phyloP scores from a whole-genome alignment of 371 early-diverging fungal species.

The Mortierella sp. region DNA sequence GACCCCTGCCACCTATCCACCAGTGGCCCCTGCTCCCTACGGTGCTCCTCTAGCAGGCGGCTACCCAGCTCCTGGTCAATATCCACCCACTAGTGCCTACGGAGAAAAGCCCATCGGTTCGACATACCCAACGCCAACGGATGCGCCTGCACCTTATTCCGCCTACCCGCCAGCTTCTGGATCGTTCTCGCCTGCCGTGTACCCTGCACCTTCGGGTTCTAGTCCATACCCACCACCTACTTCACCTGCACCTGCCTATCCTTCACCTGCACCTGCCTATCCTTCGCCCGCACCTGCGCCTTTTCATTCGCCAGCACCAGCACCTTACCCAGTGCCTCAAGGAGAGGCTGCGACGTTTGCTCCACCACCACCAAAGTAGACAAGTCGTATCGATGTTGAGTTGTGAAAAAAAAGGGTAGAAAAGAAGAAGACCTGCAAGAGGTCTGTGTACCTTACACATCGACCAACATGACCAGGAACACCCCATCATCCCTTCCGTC shows the following conservation, averaged over 20 bases:
- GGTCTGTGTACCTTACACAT: no score
- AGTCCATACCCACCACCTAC: no score
- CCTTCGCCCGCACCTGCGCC: constrained; percentile 15
- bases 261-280: constrained; percentile 14
- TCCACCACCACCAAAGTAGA: constrained; percentile 14
- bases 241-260: constrained; percentile 7
- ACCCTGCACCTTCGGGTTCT: neutral
- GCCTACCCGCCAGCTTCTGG: constrained; percentile 19
- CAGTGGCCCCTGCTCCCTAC: neutral
- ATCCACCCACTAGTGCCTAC: no score
- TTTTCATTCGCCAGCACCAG: constrained; percentile 2
- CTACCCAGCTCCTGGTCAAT: constrained; percentile 16
- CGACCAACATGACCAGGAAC: no score
- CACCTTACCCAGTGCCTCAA: constrained; percentile 43
- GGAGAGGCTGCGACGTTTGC: constrained; percentile 36
- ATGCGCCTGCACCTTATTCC: constrained; percentile 16
- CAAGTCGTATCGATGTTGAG: no score
- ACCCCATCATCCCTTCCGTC: no score
- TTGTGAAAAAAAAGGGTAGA: no score
- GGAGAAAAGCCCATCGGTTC: constrained; percentile 12
- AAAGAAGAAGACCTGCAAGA: no score
- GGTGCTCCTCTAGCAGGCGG: neutral
- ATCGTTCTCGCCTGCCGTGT: constrained; percentile 11
- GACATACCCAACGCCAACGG: neutral
- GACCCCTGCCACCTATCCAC: neutral